Base-by-base conservation (phyloP, 164 flowering plant genomes). In the Annona cherimola region DNA sequence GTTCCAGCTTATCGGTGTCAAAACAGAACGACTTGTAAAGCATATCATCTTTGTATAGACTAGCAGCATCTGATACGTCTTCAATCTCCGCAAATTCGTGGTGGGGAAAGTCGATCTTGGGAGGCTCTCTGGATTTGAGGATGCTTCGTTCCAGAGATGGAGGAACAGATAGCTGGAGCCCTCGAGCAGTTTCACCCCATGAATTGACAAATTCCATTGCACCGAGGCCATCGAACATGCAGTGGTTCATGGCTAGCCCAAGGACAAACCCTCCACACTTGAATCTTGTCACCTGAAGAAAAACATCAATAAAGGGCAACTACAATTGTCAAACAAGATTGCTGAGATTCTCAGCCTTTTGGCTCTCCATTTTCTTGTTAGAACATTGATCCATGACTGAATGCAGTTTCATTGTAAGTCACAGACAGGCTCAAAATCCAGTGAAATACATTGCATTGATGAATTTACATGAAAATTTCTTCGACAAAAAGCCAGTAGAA, bases 161-260 rank as follows among this genome's bases (percentile, higher is more conserved):
- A 8, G 87, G 88, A 26, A 78, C 78, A 9, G 61, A 76, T 0
- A 88, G 74, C 2, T 87, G 84, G 63, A 87, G 66, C 64, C 91
- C 93, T 69, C 97, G 73, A 16, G 98, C 90, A 11, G 76, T 83
- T 80, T 89, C 90, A 44, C 89, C 93, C 99, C 98, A 94, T 59
- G 90, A 81, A 72, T 91, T 90, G 69, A 91, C 83, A 76, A 94
- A 94, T 45, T 91, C 94, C 94, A 92, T 91, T 11, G 97, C 97
- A 7, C 82, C 91, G 41, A 89, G 71, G 39, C 97, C 98, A 80
- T 94, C 99, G 71, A 83, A 82, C 89, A 91, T 80, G 63, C 90
- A 86, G 68, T 94, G 99, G 82, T 87, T 94, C 90, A 89, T 79
- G 78, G 85, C 76, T 50, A 94, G 71, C 19, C 97, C 98, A 42